Evolutionary conservation across 768 basidiomycete genomes (phyloP).

Genomic region (Rubroboletus pulcherrimus): DNA sequence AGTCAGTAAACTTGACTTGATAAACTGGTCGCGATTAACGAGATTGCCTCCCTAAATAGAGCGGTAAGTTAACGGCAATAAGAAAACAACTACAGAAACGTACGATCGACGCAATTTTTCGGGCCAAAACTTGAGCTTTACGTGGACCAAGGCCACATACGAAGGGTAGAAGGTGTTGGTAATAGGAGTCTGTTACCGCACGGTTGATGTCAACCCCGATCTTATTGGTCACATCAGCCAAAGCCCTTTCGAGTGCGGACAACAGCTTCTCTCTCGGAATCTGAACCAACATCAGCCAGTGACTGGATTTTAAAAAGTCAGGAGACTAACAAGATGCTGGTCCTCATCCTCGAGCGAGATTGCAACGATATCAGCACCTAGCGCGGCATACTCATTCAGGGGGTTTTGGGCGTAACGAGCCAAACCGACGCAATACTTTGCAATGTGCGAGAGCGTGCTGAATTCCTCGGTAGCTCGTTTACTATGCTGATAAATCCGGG

Average conservation of each 20-base stretch:
- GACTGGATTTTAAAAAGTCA: background rate
- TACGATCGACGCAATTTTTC: slow-evolving; percentile 76
- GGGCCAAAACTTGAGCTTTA: slow-evolving; percentile 81
- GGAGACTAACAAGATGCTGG: slow-evolving; percentile 70
- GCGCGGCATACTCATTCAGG: slow-evolving; percentile 87
- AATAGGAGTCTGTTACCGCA: slow-evolving; percentile 83
- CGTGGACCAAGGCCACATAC: slow-evolving; percentile 92
- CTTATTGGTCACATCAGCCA: slow-evolving; percentile 88
- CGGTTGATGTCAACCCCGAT: slow-evolving; percentile 97
- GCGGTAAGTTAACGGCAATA: background rate
- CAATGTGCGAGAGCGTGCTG: slow-evolving; percentile 66
- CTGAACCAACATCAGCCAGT: slow-evolving; percentile 38
- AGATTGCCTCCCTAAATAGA: slow-evolving; percentile 74
- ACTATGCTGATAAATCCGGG: slow-evolving; percentile 90
- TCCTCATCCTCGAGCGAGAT: slow-evolving; percentile 81
- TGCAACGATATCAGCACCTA: slow-evolving; percentile 80
- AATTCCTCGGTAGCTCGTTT: slow-evolving; percentile 83
- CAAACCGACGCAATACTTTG: slow-evolving; percentile 90
- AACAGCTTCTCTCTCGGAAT: slow-evolving; percentile 84
- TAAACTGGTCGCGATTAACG: slow-evolving; percentile 83
- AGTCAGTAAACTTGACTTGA: slow-evolving; percentile 73
- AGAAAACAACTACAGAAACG: slow-evolving; percentile 23
- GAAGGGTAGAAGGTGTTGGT: slow-evolving; percentile 83
- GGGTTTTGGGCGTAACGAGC: slow-evolving; percentile 93
- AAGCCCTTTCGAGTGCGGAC: slow-evolving; percentile 72